Evolutionary conservation across 495 filamentous ascomycete species (phyloP).

Genomic region (Daldinia vernicosa): DNA sequence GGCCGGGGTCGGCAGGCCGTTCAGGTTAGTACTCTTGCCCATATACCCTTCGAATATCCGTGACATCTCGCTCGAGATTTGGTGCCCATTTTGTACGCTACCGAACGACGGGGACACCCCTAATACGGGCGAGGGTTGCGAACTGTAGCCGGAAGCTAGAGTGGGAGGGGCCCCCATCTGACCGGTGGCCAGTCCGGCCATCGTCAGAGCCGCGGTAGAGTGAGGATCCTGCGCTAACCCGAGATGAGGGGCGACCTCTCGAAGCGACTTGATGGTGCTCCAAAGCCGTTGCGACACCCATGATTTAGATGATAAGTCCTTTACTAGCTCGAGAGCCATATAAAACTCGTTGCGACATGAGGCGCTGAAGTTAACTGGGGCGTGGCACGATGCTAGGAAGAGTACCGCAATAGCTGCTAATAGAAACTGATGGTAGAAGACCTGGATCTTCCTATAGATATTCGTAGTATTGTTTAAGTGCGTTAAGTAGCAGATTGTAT

Average conservation of each 20-base stretch:
- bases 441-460: slow-evolving; percentile 80
- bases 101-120: slow-evolving; percentile 18
- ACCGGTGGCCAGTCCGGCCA: slow-evolving; percentile 46
- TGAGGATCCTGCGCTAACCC: slow-evolving; percentile 64
- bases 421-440: slow-evolving; percentile 88
- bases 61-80: slow-evolving; percentile 58
- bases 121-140: slow-evolving; percentile 21
- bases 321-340: slow-evolving; percentile 82
- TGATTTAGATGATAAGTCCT: slow-evolving; percentile 78
- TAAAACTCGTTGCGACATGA: slow-evolving; percentile 85
- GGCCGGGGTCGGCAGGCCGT: slow-evolving; percentile 15
- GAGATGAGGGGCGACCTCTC: slow-evolving; percentile 80
- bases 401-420: slow-evolving; percentile 81
- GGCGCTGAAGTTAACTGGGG: slow-evolving; percentile 77
- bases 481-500: slow-evolving; percentile 78
- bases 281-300: slow-evolving; percentile 83
- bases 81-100: slow-evolving; percentile 48
- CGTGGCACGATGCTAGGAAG: slow-evolving; percentile 84
- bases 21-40: slow-evolving; percentile 38
- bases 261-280: slow-evolving; percentile 81
- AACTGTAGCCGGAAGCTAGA: slow-evolving; percentile 22
- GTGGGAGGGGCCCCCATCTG: slow-evolving; percentile 34
- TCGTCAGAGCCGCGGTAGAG: slow-evolving; percentile 43
- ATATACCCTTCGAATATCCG: slow-evolving; percentile 56
- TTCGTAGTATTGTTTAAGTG: slow-evolving; percentile 81